phyloP scores from a whole-genome alignment of 352 stramenopile species.

The Pythium volutum region DNA sequence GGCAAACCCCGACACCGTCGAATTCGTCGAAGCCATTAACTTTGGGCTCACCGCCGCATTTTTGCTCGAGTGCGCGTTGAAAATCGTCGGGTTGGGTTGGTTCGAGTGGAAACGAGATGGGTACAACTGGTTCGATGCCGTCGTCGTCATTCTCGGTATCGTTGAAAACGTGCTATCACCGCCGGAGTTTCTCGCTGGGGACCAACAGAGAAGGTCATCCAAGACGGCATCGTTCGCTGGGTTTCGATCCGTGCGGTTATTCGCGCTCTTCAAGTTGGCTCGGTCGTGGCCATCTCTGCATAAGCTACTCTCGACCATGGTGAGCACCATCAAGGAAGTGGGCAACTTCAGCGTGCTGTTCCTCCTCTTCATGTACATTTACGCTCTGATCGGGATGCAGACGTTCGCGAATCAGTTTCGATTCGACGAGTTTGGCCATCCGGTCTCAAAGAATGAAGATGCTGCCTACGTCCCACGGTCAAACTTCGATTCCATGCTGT shows the following conservation, averaged over 20 bases:
- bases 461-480: conserved; percentile 41
- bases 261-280: conserved; percentile 90
- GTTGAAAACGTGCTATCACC: conserved; percentile 45
- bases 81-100: conserved; percentile 65
- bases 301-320: conserved; percentile 85
- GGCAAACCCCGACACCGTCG: conserved; percentile 37
- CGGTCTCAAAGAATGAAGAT: conserved; percentile 30
- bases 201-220: conserved; percentile 4
- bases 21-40: conserved; percentile 57
- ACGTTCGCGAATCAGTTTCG: conserved; percentile 91
- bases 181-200: conserved; percentile 30
- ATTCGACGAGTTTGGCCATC: conserved; percentile 73
- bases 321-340: conserved; percentile 86
- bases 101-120: conserved; percentile 43
- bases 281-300: conserved; percentile 88
- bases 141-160: conserved; percentile 47
- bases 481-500: conserved; percentile 71
- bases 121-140: conserved; percentile 80
- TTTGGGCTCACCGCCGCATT: conserved; percentile 56
- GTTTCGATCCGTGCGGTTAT: conserved; percentile 80
- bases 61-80: conserved; percentile 51
- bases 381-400: conserved; percentile 90
- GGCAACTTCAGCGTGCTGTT: conserved; percentile 91
- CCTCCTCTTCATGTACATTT: conserved; percentile 93
- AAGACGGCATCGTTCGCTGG: conserved; percentile 56